A percentile compares a stretch with the other conserved stretches of the same genome.
These are phyloP conservation scores for Brassica cretica DNA, from an alignment of 345 rosid genomes.

Conservation along the genomic window DNA sequence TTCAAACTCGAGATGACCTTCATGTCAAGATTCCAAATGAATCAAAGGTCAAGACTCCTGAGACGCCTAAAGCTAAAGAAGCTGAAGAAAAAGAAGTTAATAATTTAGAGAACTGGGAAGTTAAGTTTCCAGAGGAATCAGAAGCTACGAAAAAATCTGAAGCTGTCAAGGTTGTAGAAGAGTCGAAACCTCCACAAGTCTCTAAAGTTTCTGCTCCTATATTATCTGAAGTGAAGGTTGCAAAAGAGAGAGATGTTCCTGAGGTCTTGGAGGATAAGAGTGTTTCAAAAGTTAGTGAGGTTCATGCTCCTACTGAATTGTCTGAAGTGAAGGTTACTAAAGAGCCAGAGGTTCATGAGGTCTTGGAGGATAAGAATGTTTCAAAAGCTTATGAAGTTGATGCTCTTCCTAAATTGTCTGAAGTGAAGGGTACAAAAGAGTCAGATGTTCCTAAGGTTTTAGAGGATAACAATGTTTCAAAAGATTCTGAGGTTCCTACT, in stretches of 20 bases:
- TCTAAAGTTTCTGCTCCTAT: neutral
- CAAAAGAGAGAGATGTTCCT: slow-evolving; percentile 15
- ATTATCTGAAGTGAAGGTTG: slow-evolving; percentile 19
- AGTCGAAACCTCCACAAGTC: neutral
- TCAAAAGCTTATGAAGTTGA: neutral
- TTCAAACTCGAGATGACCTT: slow-evolving; percentile 25
- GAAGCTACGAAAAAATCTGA: slow-evolving; percentile 9
- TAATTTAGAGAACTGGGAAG: slow-evolving; percentile 32
- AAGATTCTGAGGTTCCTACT: neutral
- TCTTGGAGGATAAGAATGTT: slow-evolving; percentile 18
- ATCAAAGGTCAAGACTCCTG: slow-evolving; percentile 22
- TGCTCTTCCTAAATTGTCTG: neutral
- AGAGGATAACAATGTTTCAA: slow-evolving; percentile 15
- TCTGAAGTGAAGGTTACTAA: slow-evolving; percentile 18
- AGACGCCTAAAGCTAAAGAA: slow-evolving; percentile 23
- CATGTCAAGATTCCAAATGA: slow-evolving; percentile 29
- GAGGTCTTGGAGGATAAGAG: slow-evolving; percentile 23
- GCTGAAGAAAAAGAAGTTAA: neutral
- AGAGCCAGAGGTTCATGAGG: slow-evolving; percentile 15
- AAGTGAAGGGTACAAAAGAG: slow-evolving; percentile 16
- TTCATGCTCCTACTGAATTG: neutral
- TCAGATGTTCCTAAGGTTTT: slow-evolving; percentile 8
- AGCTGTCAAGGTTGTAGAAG: slow-evolving; percentile 12
- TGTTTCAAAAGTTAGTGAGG: slow-evolving; percentile 2
- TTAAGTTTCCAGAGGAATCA: slow-evolving; percentile 34